Evolutionary conservation across 441 rosid species (phyloP), one percentile per base, ranked within the genome.

Genomic region (Syzygium syzygioides): DNA sequence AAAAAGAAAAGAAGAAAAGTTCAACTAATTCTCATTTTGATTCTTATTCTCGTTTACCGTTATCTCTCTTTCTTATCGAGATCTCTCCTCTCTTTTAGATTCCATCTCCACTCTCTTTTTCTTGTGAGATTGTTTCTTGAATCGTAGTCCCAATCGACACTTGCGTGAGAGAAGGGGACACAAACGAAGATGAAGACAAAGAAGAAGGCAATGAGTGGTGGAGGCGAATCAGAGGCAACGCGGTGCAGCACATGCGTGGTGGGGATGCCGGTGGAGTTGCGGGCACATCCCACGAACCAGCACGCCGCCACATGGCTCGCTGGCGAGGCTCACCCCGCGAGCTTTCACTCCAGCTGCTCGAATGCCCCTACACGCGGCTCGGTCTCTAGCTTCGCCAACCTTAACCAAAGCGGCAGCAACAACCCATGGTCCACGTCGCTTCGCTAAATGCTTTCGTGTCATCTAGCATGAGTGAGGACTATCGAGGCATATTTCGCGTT

Each of bases 121-220:
- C 6, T 23, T 32, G 57, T 3, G 57, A 4, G 25, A 2, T 55
- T 18, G 20, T 20, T 55, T 7, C 20, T 60, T 34, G 17, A 3
- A 28, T 60, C 71, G 71, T 9, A n/a, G 68, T 62, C 9, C 68
- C 68, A n/a, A 17, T 55, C 20, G 4, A 55, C 56, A 55, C 56
- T 55, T 18, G 56, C 20, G 20, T 45, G 48, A 45, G 34, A 32
- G 34, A 32, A 32, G 34, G 34, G 34, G 34, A 32, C 3, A 3
- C 34, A 32, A 3, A 32, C 9, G 48, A 2, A 0, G 28, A 56
- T 13, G 34, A 15, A 0, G 20, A 18, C 28, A 11, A n/a, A 30
- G 71, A 1, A n/a, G 37, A 19, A n/a, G 71, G 34, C 5, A 5
- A 64, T 30, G 20, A 30, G 20, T 10, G 37, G 37, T 2, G 37